Evolutionary conservation across 1,284 basidiomycete species (phyloP).

Genomic region (Heterobasidion parviporum): DNA sequence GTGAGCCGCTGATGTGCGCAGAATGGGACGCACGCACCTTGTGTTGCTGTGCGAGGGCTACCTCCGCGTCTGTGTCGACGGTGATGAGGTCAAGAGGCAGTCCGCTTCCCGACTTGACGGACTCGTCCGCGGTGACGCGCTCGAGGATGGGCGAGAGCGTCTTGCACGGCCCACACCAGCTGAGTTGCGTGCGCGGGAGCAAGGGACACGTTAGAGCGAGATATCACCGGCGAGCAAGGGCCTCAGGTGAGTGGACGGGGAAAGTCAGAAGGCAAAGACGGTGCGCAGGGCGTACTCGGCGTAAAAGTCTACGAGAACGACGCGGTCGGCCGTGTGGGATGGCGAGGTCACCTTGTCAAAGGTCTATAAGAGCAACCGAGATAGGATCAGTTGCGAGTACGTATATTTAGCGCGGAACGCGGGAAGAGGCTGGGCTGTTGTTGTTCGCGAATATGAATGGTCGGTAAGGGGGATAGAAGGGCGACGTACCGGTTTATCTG

Average conservation of each 20-base stretch:
- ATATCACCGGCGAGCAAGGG: neutral
- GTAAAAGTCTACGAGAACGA: constrained; percentile 70
- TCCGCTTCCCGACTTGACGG: constrained; percentile 42
- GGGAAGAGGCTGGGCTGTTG: neutral
- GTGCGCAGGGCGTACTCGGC: constrained; percentile 48
- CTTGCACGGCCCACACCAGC: constrained; percentile 72
- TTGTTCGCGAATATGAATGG: neutral
- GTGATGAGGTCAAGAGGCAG: constrained; percentile 59
- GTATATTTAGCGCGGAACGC: neutral
- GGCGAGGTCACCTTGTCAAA: constrained; percentile 34
- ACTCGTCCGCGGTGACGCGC: constrained; percentile 36
- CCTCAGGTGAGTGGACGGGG: neutral
- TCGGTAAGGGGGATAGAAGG: neutral
- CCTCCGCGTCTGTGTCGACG: constrained; percentile 51
- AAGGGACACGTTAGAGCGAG: neutral
- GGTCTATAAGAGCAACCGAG: constrained; percentile 26
- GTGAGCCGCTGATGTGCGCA: neutral
- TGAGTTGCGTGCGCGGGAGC: constrained; percentile 17
- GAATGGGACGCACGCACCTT: constrained; percentile 27
- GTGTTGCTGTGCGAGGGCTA: constrained; percentile 39
- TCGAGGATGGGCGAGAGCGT: constrained; percentile 59
- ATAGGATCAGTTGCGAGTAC: neutral
- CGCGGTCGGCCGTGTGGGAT: constrained; percentile 31
- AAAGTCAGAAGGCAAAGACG: neutral
- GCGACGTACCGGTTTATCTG: constrained; percentile 21